Evolutionary conservation across 768 basidiomycete genomes (phyloP).

Genomic region (Pleurotus ostreatus): DNA sequence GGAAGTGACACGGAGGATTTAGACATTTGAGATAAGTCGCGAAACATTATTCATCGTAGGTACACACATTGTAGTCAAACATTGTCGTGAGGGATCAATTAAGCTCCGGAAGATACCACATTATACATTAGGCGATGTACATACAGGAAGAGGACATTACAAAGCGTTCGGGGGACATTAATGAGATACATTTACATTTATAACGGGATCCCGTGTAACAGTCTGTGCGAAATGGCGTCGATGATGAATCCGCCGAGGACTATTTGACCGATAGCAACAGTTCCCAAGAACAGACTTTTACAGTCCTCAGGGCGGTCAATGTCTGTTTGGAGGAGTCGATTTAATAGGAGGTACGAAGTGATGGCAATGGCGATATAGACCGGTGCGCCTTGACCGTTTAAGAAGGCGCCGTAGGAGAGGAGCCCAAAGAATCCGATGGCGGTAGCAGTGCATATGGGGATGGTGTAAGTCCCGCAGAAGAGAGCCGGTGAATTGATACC

Average conservation of each 20-base stretch:
- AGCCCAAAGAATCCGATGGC: conserved; percentile 39
- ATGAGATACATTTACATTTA: conserved; percentile 1
- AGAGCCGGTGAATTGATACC: conserved; percentile 60
- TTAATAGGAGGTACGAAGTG: conserved; percentile 17
- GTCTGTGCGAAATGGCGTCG: conserved; percentile 18
- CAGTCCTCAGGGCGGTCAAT: conserved; percentile 24
- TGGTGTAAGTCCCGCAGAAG: conserved; percentile 42
- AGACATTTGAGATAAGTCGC: too few species aligned
- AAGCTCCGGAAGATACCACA: too few species aligned
- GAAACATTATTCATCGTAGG: too few species aligned
- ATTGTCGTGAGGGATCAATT: too few species aligned
- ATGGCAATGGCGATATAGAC: conserved; percentile 23
- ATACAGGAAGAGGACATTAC: not conserved
- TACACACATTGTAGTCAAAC: too few species aligned
- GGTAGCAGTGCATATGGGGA: conserved; percentile 43
- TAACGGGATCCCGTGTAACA: conserved; percentile 15
- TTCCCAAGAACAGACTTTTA: conserved; percentile 20
- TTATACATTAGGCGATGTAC: not conserved
- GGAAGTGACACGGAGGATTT: too few species aligned
- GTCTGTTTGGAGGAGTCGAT: conserved; percentile 18
- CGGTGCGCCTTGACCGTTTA: conserved; percentile 37
- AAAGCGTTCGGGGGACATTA: not conserved
- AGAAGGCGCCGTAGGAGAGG: conserved; percentile 40
- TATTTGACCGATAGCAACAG: conserved; percentile 23
- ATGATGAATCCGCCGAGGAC: conserved; percentile 21